These are phyloP conservation scores for Hypomyces perniciosus DNA, from an alignment of 2,329 filamentous ascomycete species.

Conservation along the genomic window DNA sequence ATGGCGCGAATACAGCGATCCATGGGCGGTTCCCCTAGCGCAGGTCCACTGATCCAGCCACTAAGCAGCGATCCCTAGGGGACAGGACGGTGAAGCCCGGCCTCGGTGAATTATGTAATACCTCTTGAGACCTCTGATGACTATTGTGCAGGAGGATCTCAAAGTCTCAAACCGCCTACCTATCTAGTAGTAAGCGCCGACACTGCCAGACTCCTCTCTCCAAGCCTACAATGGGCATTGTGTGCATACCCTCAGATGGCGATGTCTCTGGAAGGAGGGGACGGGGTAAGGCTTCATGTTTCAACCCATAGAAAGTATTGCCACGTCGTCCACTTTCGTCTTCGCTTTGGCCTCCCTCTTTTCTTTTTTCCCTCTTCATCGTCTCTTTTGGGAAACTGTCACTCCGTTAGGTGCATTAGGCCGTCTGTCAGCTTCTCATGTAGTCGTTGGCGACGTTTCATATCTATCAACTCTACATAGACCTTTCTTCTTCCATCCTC, in stretches of 20 bases:
- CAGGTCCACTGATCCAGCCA: background rate
- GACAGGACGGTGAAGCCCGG: too few species aligned
- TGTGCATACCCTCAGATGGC: background rate
- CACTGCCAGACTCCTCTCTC: too few species aligned
- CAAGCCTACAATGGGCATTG: background rate
- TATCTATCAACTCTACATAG: conserved; percentile 10
- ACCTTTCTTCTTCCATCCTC: background rate
- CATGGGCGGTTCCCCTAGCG: background rate
- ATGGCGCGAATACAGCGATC: background rate
- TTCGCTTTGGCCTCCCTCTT: conserved; percentile 11
- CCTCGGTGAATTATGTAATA: too few species aligned
- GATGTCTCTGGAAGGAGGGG: background rate
- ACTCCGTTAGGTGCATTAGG: background rate
- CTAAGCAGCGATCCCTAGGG: too few species aligned
- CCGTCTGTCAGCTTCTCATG: background rate
- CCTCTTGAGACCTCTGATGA: too few species aligned
- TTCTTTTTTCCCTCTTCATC: conserved; percentile 19
- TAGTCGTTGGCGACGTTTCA: conserved; percentile 8
- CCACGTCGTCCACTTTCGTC: conserved; percentile 7
- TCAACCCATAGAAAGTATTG: background rate
- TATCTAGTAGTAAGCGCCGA: too few species aligned
- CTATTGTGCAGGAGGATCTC: too few species aligned
- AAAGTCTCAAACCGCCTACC: too few species aligned
- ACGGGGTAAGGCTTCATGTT: conserved; percentile 1
- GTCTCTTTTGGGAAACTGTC: background rate